Base-by-base conservation (phyloP, 148 eudicot genomes). In the Pouteria glomerata region DNA sequence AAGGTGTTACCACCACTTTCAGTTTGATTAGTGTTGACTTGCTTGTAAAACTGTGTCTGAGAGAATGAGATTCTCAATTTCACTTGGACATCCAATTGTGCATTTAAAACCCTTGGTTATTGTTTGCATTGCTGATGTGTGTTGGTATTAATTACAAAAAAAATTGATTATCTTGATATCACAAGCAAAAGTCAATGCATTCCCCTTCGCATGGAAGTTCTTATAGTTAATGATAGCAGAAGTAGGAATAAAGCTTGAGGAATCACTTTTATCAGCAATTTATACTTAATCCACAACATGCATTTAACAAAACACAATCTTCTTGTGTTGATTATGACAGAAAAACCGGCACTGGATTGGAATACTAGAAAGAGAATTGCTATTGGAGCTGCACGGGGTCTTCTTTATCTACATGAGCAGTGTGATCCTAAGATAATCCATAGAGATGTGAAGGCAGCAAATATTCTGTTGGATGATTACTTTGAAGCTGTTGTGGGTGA, bases 381-480 rank as follows among this genome's bases (percentile, higher is more conserved):
- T 1, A 85, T 94, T 1, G 98, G 98, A 76, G 89, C 96, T 48
- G 93, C 97, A 35, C 83, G 98, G 74, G 98, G 93, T 68, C 83
- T 91, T 42, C 80, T 91, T 15, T 94, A 94, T 74, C 81, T 91
- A 23, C 98, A 94, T 37, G 98, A 94, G 83, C 98, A 94, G 75
- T 94, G 98, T 69, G 98, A 94, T 73, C 98, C 98, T 7, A 94
- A 94, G 77, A 91, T 94, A 76, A 94, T 94, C 29, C 98, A 94
- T 72, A 77, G 98, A 44, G 98, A 94, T 75, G 98, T 94, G 5
- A 94, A 94, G 84, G 98, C 97, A 8, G 98, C 97, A 45, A 94
- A 94, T 73, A 83, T 94, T 5, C 82, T 94, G 70, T 70, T 94
- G 8, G 98, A 94, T 48, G 97, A 91, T 73, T 86, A 33, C 66